phyloP scores from a whole-genome alignment of 148 eudicot species.

The Euryodendron excelsum region DNA sequence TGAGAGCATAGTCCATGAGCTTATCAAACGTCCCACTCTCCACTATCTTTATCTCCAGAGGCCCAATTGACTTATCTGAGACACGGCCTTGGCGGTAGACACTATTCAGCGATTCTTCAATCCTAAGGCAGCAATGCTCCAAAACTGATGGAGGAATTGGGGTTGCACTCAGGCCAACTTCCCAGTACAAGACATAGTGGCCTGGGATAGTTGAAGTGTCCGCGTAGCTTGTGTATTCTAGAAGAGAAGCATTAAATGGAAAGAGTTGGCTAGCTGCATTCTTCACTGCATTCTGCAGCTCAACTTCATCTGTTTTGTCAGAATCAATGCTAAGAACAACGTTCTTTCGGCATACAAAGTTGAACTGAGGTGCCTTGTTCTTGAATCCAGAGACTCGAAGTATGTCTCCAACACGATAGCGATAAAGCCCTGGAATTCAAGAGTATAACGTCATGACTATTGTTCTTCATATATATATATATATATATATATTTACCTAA shows the following conservation, averaged over 20 bases:
- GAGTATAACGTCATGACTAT: not conserved
- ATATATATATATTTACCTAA: too few species aligned
- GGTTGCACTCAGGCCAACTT: conserved; percentile 12
- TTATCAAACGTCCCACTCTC: conserved; percentile 37
- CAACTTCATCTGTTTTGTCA: conserved; percentile 40
- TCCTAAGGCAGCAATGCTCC: conserved; percentile 28
- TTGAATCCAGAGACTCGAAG: conserved; percentile 40
- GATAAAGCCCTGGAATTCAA: conserved; percentile 23
- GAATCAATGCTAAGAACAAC: conserved; percentile 37
- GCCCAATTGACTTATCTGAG: conserved; percentile 34
- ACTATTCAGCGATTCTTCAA: conserved; percentile 33
- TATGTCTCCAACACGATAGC: conserved; percentile 35
- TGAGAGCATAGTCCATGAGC: conserved; percentile 42
- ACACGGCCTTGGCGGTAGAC: conserved; percentile 39
- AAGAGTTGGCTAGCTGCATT: conserved; percentile 22
- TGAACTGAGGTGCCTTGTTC: conserved; percentile 39
- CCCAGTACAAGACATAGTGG: conserved; percentile 38
- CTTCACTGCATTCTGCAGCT: conserved; percentile 32
- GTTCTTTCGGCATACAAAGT: conserved; percentile 33
- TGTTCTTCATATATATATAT: not conserved
- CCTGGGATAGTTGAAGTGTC: conserved; percentile 37
- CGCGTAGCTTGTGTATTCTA: conserved; percentile 37
- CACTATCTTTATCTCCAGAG: conserved; percentile 43
- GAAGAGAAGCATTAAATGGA: conserved; percentile 23
- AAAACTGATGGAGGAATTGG: conserved; percentile 17